These are phyloP conservation scores for Chrysoporthe austroafricana DNA, from an alignment of 2,329 filamentous ascomycete species.

Conservation along the genomic window DNA sequence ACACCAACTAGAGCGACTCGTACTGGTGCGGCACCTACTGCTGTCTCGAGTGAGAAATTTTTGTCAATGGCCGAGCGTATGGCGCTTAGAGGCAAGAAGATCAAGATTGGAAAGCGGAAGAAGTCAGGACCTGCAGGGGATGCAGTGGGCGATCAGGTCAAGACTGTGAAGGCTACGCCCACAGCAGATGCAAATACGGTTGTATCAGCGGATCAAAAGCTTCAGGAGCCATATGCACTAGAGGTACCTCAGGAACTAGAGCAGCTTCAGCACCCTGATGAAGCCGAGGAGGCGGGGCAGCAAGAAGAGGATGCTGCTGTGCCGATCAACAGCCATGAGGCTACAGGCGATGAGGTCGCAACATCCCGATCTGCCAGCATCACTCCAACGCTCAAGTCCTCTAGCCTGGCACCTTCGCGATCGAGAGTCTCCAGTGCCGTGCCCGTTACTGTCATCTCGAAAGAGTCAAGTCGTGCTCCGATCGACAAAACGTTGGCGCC, in stretches of 20 bases:
- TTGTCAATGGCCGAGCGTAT: slow-evolving; percentile 64
- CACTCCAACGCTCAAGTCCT: slow-evolving; percentile 14
- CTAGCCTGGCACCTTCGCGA: slow-evolving; percentile 18
- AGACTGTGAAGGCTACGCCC: neutral
- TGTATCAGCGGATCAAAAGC: neutral
- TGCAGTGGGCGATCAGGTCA: neutral
- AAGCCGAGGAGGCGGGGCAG: neutral
- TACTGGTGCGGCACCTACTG: slow-evolving; percentile 4
- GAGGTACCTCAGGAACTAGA: neutral
- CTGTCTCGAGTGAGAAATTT: slow-evolving; percentile 38
- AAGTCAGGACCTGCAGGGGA: slow-evolving; percentile 14
- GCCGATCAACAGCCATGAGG: slow-evolving; percentile 23
- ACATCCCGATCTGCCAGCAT: slow-evolving; percentile 30
- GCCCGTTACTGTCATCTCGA: slow-evolving; percentile 4
- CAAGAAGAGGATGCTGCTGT: slow-evolving; percentile 6
- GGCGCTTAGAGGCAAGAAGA: slow-evolving; percentile 55
- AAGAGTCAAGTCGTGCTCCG: slow-evolving; percentile 11
- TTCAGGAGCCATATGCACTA: neutral
- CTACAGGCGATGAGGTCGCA: slow-evolving; percentile 31
- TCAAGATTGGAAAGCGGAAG: slow-evolving; percentile 53
- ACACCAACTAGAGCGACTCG: slow-evolving; percentile 3
- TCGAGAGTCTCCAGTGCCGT: slow-evolving; percentile 14
- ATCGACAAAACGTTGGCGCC: neutral
- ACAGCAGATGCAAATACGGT: neutral
- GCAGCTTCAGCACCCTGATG: neutral